These are phyloP conservation scores for Citrullus colocynthis DNA, from an alignment of 306 rosid genomes.

Conservation along the genomic window DNA sequence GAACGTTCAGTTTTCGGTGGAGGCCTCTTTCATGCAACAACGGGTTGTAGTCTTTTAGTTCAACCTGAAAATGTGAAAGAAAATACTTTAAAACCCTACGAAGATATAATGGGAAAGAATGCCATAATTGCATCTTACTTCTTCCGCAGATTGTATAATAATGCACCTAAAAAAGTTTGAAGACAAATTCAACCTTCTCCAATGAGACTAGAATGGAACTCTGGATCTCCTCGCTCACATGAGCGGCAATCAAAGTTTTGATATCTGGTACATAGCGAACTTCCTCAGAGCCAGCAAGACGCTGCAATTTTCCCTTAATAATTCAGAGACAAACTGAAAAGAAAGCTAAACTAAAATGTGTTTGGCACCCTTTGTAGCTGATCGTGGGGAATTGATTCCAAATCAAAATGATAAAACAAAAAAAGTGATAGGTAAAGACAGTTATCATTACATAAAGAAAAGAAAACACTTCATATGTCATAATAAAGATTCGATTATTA, in stretches of 20 bases:
- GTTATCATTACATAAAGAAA: background rate
- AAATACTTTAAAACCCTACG: background rate
- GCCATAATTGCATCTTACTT: background rate
- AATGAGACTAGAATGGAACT: conserved; percentile 41
- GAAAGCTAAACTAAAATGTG: conserved; percentile 13
- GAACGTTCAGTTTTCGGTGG: conserved; percentile 53
- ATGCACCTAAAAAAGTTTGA: background rate
- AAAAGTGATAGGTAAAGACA: background rate
- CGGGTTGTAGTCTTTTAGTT: conserved; percentile 46
- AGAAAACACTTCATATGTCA: background rate
- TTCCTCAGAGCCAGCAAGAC: conserved; percentile 75
- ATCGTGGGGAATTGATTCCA: background rate
- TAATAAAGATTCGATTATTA: conserved; percentile 15
- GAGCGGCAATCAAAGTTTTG: conserved; percentile 19
- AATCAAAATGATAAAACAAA: background rate
- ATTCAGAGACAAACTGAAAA: conserved; percentile 7
- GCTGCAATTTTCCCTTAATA: conserved; percentile 32
- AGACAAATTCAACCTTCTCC: conserved; percentile 30
- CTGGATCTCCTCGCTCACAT: conserved; percentile 39
- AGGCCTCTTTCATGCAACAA: conserved; percentile 68
- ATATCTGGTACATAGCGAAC: conserved; percentile 30
- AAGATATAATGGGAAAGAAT: background rate
- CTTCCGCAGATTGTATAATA: background rate
- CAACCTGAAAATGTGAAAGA: conserved; percentile 35
- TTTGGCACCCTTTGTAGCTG: conserved; percentile 3